Conservation (phyloP, 805 yeast species). For the Candida oleophila region DNA sequence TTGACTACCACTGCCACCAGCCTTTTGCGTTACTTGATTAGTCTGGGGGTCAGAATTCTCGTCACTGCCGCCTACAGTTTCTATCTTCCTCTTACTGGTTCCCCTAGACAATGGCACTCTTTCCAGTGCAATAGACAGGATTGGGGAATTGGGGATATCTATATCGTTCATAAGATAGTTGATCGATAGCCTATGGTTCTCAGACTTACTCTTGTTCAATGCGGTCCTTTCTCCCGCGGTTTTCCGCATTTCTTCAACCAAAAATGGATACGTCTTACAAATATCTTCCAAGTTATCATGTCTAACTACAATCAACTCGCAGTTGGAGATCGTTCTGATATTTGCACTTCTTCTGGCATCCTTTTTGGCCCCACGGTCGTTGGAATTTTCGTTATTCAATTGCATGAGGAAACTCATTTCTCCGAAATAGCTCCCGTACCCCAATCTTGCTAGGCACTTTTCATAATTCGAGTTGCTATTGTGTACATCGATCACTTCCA, state of each 20-base stretch:
- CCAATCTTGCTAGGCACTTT: conserved; percentile 54
- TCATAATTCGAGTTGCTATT: conserved; percentile 25
- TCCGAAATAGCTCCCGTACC: conserved; percentile 69
- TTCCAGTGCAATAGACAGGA: conserved; percentile 3
- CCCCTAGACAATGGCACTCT: conserved; percentile 1
- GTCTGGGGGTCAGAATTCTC: no score
- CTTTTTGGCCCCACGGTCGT: conserved; percentile 3
- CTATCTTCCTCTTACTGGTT: not conserved
- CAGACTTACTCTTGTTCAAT: conserved; percentile 24
- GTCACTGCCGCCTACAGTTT: not conserved
- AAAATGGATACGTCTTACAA: conserved; percentile 56
- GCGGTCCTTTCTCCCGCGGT: conserved; percentile 56
- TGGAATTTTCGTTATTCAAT: conserved; percentile 23
- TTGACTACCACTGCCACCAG: no score
- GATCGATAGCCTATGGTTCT: conserved; percentile 17
- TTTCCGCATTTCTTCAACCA: conserved; percentile 56
- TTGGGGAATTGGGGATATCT: conserved; percentile 2
- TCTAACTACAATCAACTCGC: conserved; percentile 60
- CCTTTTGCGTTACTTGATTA: no score
- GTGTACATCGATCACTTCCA: conserved; percentile 53
- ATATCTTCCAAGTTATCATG: conserved; percentile 54
- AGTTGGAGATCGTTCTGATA: conserved; percentile 58
- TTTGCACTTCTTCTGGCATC: conserved; percentile 53
- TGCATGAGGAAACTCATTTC: conserved; percentile 68
- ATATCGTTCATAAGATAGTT: conserved; percentile 16